Evolutionary conservation across 164 flowering plant species (phyloP), one percentile per base, ranked within the genome.

Genomic region (Sedum album): DNA sequence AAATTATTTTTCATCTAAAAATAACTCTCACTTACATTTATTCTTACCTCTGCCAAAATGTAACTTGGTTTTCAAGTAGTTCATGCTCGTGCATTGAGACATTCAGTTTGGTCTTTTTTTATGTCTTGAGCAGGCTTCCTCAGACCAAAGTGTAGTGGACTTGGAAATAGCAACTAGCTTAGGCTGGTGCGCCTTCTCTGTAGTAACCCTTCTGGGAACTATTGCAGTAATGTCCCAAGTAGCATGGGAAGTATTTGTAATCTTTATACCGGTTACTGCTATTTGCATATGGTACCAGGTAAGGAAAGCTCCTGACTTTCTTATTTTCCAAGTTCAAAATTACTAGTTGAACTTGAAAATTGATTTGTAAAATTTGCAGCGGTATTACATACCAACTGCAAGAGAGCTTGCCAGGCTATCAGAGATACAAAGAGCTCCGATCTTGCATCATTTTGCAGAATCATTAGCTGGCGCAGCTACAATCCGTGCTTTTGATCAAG

Each of bases 131-230:
- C 94, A 93, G 98, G 88, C 85, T 68, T 93, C 96, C 4, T 88
- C 86, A 46, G 98, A 93, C 68, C 98, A 93, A 79, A 89, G 94
- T 71, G 97, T 91, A 51, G 69, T 89, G 23, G 98, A 93, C 81
- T 73, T 90, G 86, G 95, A 88, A 73, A 78, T 93, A 64, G 86
- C 90, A 67, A 44, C 11, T 69, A 87, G 61, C 75, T 65, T 93
- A 71, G 96, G 96, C 4, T 90, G 95, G 98, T 88, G 91, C 73
- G 98, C 95, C 62, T 93, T 90, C 81, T 93, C 98, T 44, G 73
- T 88, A 23, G 90, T 93, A 71, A 91, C 81, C 76, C 73, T 93
- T 61, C 74, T 88, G 30, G 98, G 98, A 35, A 86, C 96, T 5
- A 83, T 93, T 55, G 87, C 81, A 28, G 96, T 93, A 70, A 93